A percentile compares a stretch with the other conserved stretches of the same genome.
These are phyloP conservation scores for Elsinoe australis DNA, from an alignment of 2,329 filamentous ascomycete genomes.

Conservation along the genomic window DNA sequence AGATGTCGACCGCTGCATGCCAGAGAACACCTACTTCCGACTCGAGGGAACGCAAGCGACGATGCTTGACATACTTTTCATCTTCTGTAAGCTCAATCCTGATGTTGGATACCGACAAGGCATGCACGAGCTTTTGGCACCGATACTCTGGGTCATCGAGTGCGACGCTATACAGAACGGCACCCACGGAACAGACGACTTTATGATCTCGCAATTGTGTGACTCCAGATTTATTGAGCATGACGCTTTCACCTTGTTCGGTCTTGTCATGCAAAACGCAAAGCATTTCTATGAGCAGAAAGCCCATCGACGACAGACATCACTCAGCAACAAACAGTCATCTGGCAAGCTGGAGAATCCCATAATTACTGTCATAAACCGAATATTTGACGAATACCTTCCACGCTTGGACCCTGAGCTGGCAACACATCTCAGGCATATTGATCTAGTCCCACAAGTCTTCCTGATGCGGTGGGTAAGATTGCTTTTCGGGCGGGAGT, in stretches of 20 bases:
- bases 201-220: slow-evolving; percentile 57
- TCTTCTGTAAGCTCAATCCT: slow-evolving; percentile 89
- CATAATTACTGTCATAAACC: slow-evolving; percentile 77
- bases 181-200: slow-evolving; percentile 34
- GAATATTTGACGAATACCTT: slow-evolving; percentile 77
- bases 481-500: slow-evolving; percentile 86
- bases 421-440: slow-evolving; percentile 66
- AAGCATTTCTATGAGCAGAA: slow-evolving; percentile 78
- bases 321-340: slow-evolving; percentile 32
- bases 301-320: slow-evolving; percentile 21
- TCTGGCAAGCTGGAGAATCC: slow-evolving; percentile 45
- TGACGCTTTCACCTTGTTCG: slow-evolving; percentile 81
- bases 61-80: slow-evolving; percentile 82
- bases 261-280: slow-evolving; percentile 76
- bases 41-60: slow-evolving; percentile 68
- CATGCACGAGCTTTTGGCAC: slow-evolving; percentile 93
- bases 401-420: slow-evolving; percentile 75
- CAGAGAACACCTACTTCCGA: slow-evolving; percentile 85
- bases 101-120: slow-evolving; percentile 90
- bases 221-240: slow-evolving; percentile 74
- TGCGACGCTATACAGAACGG: slow-evolving; percentile 58
- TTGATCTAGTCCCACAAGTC: slow-evolving; percentile 92
- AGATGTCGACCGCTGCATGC: slow-evolving; percentile 84
- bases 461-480: slow-evolving; percentile 97
- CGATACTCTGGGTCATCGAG: slow-evolving; percentile 76